Base-by-base conservation (phyloP, 108 stramenopile genomes). In the Conticribra weissflogii region DNA sequence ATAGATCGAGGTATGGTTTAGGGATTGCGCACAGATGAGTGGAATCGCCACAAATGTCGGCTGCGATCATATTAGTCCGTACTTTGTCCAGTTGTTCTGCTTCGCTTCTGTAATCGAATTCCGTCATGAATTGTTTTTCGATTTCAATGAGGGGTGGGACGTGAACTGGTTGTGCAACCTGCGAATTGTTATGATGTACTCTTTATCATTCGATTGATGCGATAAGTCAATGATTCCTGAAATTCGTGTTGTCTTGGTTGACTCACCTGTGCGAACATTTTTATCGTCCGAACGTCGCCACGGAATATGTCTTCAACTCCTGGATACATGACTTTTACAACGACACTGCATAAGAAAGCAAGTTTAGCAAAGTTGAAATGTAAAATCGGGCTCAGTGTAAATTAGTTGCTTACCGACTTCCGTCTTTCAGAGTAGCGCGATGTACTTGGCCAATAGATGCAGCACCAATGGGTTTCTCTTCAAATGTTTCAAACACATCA, bases 101-200 rank as follows among this genome's bases (percentile, higher is more conserved):
- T 75, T 97, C 96, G 51, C 72, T 58, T 18, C 54, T 51, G 80
- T 97, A 98, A 75, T 98, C 96, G 73, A 98, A 98, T 61, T 98
- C 98, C 14, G 88, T 93, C 81, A 87, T 85, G 66, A 97, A 96
- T 71, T 98, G 98, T 25, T 81, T 84, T 65, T 94, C 90, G 29
- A 98, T 86, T 76, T 97, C 96, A 28, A 87, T 82, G 19, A 97
- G 55, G 0, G 90, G 86, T 4, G 95, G 87, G 5, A 91, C 92
- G 69, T 94, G 88, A 5, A 93, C 89, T 12, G 96, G 91, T 53
- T 97, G 89, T 16, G 96, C 96, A 28, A 97, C 66, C 72, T 88
- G 81, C 33, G 79, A 71, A 79, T 92, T n/a, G n/a, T n/a, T n/a
- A n/a, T n/a, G n/a, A n/a, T n/a, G n/a, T n/a, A n/a, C n/a, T n/a